Percentiles rank a stretch among this genome's conserved stretches.
Evolutionary conservation across 2,329 filamentous ascomycete genomes (phyloP).

Genomic region (Dothiorella sarmentorum): DNA sequence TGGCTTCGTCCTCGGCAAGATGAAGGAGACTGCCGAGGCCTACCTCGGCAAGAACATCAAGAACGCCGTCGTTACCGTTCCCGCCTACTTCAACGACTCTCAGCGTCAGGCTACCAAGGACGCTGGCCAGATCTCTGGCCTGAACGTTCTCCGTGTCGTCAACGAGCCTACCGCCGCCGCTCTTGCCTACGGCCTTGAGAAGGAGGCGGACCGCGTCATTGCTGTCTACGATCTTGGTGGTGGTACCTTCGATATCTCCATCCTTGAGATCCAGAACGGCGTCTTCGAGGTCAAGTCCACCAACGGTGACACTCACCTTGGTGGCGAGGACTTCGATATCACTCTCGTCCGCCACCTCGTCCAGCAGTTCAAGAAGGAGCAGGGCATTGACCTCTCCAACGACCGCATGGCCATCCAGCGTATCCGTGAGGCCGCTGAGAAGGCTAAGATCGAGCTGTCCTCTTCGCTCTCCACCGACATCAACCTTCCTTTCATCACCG

Average conservation of each 20-base stretch:
- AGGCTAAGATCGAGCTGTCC: slow-evolving; percentile 98
- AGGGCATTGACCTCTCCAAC: slow-evolving; percentile 79
- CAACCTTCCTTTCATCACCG: slow-evolving; percentile 98
- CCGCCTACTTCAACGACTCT: slow-evolving; percentile 98
- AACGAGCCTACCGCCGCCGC: slow-evolving; percentile 97
- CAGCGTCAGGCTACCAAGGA: slow-evolving; percentile 98
- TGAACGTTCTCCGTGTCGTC: slow-evolving; percentile 95
- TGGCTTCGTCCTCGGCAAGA: slow-evolving; percentile 94
- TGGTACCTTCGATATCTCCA: slow-evolving; percentile 98
- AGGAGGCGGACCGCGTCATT: slow-evolving; percentile 83
- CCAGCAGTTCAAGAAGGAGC: slow-evolving; percentile 94
- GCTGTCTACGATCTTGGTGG: slow-evolving; percentile 97
- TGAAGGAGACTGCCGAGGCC: slow-evolving; percentile 97
- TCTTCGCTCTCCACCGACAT: slow-evolving; percentile 95
- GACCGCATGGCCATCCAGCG: slow-evolving; percentile 99
- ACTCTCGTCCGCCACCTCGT: slow-evolving; percentile 90
- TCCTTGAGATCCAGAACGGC: slow-evolving; percentile 95
- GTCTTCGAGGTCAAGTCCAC: slow-evolving; percentile 99
- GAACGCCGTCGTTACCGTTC: slow-evolving; percentile 95
- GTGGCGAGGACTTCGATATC: slow-evolving; percentile 98
- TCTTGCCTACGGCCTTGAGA: slow-evolving; percentile 93
- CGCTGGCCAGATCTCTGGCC: slow-evolving; percentile 90
- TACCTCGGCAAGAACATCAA: slow-evolving; percentile 88
- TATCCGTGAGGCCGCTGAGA: slow-evolving; percentile 97
- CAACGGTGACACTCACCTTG: slow-evolving; percentile 97